Conservation (phyloP, 371 early-diverging fungal genomes). For the Syncephalastrum racemosum region DNA sequence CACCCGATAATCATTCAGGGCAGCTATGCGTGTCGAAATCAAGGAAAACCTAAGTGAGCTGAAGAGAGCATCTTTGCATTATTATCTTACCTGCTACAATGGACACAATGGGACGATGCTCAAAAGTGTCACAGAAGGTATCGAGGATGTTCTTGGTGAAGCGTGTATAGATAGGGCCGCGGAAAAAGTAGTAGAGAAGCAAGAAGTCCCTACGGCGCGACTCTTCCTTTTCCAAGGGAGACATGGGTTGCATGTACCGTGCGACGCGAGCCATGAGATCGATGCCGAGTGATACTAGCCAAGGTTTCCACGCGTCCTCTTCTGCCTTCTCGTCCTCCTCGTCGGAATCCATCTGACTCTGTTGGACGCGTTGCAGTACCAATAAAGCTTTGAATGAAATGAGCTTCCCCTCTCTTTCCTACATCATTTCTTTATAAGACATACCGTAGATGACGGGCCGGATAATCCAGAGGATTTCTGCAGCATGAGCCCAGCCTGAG, state of each 20-base stretch:
- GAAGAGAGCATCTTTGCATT: background rate
- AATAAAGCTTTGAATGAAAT: background rate
- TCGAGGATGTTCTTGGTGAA: constrained; percentile 38
- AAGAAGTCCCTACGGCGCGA: constrained; percentile 32
- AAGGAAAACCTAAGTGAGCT: background rate
- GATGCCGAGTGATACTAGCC: constrained; percentile 35
- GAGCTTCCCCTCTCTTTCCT: background rate
- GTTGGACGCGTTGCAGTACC: background rate
- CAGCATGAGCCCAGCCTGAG: constrained; percentile 26
- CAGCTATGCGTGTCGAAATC: constrained; percentile 19
- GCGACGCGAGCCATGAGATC: constrained; percentile 29
- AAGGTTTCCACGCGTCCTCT: constrained; percentile 30
- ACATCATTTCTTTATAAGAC: background rate
- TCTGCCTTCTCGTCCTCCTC: constrained; percentile 20
- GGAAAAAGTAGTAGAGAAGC: constrained; percentile 34
- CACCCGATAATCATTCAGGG: constrained; percentile 41
- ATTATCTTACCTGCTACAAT: constrained; percentile 26
- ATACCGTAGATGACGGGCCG: constrained; percentile 45
- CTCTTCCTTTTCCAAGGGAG: constrained; percentile 37
- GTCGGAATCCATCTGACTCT: background rate
- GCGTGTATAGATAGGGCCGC: constrained; percentile 30
- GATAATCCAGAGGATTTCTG: constrained; percentile 38
- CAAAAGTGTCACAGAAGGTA: constrained; percentile 34
- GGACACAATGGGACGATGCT: constrained; percentile 39
- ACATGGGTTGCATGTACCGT: constrained; percentile 27